These are phyloP conservation scores for Populus euphratica DNA, from an alignment of 345 rosid genomes.

Conservation along the genomic window DNA sequence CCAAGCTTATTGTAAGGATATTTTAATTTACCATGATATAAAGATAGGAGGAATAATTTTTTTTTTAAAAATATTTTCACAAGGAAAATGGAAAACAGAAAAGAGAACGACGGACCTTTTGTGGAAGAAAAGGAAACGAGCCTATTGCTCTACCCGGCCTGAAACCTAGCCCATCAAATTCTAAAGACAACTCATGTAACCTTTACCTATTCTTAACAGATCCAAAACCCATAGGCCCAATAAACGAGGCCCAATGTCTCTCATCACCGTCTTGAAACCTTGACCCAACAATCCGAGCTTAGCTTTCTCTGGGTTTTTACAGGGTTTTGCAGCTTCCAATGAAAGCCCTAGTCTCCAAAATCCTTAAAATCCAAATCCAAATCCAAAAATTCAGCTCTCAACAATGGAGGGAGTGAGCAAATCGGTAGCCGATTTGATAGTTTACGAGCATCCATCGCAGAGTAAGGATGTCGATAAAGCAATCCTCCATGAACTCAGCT, in stretches of 20 bases:
- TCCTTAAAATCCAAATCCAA: not conserved
- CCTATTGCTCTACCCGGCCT: not conserved
- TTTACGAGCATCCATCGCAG: constrained; percentile 65
- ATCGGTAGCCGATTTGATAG: constrained; percentile 52
- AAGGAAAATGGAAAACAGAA: too few relatives aligned
- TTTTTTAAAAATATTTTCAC: too few relatives aligned
- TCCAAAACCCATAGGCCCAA: not conserved
- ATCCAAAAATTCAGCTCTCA: not conserved
- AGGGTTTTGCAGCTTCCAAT: not conserved
- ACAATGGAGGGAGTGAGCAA: constrained; percentile 71
- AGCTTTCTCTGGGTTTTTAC: not conserved
- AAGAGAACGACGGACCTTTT: too few relatives aligned
- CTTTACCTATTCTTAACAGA: not conserved
- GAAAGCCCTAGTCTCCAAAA: not conserved
- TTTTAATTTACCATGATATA: too few relatives aligned
- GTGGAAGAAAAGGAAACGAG: too few relatives aligned
- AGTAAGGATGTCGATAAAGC: constrained; percentile 47
- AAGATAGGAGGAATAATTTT: too few relatives aligned
- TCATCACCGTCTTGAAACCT: not conserved
- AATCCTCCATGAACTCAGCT: constrained; percentile 74
- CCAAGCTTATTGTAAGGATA: too few relatives aligned
- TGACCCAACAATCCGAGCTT: not conserved
- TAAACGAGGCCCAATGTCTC: not conserved
- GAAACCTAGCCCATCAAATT: not conserved
- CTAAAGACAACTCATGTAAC: not conserved